Evolutionary conservation across 331 rosid species (phyloP).

Genomic region (Quercus tomentella): DNA sequence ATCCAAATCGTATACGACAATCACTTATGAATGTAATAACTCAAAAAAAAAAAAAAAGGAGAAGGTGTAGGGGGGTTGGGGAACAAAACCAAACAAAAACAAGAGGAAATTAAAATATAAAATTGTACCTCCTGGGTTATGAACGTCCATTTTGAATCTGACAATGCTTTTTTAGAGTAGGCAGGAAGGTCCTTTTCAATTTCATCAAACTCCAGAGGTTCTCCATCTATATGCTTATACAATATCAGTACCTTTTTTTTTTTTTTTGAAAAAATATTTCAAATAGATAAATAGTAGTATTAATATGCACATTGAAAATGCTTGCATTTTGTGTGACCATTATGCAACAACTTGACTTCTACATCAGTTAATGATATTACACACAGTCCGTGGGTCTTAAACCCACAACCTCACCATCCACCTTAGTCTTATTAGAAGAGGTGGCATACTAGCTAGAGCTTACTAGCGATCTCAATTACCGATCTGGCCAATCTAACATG

Average conservation of each 20-base stretch:
- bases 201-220: slow-evolving; percentile 47
- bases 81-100: neutral
- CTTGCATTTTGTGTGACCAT: neutral
- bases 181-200: slow-evolving; percentile 62
- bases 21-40: neutral
- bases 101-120: neutral
- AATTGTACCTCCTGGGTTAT: slow-evolving; percentile 69
- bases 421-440: too few species aligned
- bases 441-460: too few species aligned
- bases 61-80: neutral
- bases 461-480: too few species aligned
- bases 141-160: slow-evolving; percentile 85
- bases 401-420: too few species aligned
- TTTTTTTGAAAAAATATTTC: neutral
- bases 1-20: too few species aligned
- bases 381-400: too few species aligned
- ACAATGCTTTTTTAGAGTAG: slow-evolving; percentile 40
- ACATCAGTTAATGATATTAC: neutral
- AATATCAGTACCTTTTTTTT: neutral
- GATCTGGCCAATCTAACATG: too few species aligned
- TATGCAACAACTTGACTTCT: neutral
- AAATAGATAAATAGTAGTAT: neutral
- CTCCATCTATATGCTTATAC: slow-evolving; percentile 56
- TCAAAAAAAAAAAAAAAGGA: neutral
- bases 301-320: neutral